A percentile compares a stretch with the other conserved stretches of the same genome.
Evolutionary conservation across 371 early-diverging fungal species (phyloP).

Genomic region (Synchytrium microbalum): DNA sequence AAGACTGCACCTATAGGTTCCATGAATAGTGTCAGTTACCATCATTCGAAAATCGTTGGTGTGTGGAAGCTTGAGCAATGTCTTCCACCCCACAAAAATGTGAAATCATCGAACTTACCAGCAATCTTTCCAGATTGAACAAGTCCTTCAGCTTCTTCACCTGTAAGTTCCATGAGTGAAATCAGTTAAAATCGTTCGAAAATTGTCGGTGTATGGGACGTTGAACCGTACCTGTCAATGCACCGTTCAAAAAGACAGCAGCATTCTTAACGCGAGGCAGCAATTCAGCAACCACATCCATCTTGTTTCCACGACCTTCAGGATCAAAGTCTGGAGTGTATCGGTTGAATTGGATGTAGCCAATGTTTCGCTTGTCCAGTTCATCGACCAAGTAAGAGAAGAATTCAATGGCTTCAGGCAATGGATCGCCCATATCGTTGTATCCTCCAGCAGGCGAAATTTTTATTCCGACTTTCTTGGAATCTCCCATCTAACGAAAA

Average conservation of each 20-base stretch:
- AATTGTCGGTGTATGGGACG: background rate
- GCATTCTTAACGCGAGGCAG: background rate
- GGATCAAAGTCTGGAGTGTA: constrained; percentile 7
- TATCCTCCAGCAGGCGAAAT: constrained; percentile 15
- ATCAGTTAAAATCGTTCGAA: background rate
- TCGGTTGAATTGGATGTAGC: constrained; percentile 15
- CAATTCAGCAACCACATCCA: constrained; percentile 12
- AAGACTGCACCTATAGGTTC: no score
- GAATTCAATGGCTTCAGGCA: constrained; percentile 1
- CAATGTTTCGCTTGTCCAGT: constrained; percentile 11
- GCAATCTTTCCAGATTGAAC: no score
- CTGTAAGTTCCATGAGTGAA: no score
- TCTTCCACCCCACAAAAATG: no score
- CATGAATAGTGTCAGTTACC: no score
- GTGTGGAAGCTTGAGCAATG: no score
- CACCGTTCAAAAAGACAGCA: background rate
- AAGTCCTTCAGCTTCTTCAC: no score
- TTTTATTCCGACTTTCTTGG: constrained; percentile 18
- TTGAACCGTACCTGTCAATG: background rate
- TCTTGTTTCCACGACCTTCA: constrained; percentile 2
- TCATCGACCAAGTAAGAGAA: constrained; percentile 18
- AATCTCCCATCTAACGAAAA: constrained; percentile 9
- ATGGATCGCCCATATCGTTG: constrained; percentile 19
- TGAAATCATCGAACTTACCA: no score
- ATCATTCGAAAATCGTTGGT: no score